Percentiles rank a stretch among this genome's conserved stretches.
phyloP scores from a whole-genome alignment of 2,329 filamentous ascomycete genomes.

The Exophiala dermatitidis region DNA sequence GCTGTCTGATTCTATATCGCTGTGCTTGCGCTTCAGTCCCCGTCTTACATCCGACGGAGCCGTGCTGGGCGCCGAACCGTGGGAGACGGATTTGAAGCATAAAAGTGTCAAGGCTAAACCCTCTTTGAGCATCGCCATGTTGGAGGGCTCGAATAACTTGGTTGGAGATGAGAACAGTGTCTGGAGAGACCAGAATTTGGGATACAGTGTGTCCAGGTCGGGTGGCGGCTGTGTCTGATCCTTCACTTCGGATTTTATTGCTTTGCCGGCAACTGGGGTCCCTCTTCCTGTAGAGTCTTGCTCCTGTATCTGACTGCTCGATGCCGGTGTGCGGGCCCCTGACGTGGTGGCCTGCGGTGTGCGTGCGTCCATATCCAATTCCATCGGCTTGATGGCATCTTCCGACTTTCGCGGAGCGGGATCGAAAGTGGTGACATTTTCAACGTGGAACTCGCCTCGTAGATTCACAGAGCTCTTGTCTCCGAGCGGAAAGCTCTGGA shows the following conservation, averaged over 20 bases:
- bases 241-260: slow-evolving; percentile 27
- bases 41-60: slow-evolving; percentile 59
- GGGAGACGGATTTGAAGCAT: slow-evolving; percentile 69
- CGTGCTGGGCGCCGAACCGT: slow-evolving; percentile 54
- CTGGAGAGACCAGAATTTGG: slow-evolving; percentile 89
- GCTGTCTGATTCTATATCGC: slow-evolving; percentile 37
- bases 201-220: slow-evolving; percentile 69
- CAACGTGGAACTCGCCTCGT: slow-evolving; percentile 87
- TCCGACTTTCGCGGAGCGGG: slow-evolving; percentile 37
- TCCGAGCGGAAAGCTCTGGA: slow-evolving; percentile 92
- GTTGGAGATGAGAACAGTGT: slow-evolving; percentile 86
- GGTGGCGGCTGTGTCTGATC: slow-evolving; percentile 29
- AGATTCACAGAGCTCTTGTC: slow-evolving; percentile 97
- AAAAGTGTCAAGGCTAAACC: slow-evolving; percentile 57
- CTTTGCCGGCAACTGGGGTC: slow-evolving; percentile 13
- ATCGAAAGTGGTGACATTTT: slow-evolving; percentile 86
- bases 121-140: slow-evolving; percentile 60
- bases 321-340: slow-evolving; percentile 31
- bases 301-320: slow-evolving; percentile 27
- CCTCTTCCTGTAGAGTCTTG: slow-evolving; percentile 13
- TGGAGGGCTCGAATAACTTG: slow-evolving; percentile 63
- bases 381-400: slow-evolving; percentile 59
- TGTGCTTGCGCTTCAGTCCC: slow-evolving; percentile 63
- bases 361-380: slow-evolving; percentile 38
- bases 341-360: slow-evolving; percentile 31